Base-by-base conservation (phyloP, 164 flowering plant species). In the Brasenia schreberi region DNA sequence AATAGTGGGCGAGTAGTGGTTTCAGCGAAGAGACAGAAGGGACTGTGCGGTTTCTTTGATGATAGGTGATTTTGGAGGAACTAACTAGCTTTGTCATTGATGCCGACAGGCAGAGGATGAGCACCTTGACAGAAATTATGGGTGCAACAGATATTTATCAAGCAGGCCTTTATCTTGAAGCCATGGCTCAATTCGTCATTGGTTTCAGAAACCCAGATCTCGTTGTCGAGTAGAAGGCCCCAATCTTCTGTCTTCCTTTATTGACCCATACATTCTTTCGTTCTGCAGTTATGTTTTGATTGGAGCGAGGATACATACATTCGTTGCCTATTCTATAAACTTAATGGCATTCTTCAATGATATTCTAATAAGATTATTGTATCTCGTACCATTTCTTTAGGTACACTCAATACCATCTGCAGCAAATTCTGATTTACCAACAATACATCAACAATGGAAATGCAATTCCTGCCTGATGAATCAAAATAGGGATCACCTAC, bases 121-220 rank as follows among this genome's bases (percentile, higher is more conserved):
- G 86, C 43, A 78, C 83, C 58, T 74, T 87, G 6, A 33, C 74
- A 7, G 96, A 90, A 68, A 88, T 90, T 4, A 44, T 87, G 71
- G 78, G 80, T 6, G 84, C 76, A 1, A 67, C 77, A 17, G 72
- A 64, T 66, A 81, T 78, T 52, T 79, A 83, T 71, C 88, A 87
- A 76, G 83, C 78, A 5, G 94, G 90, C 62, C 75, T 86, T 71
- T 89, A 82, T 79, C 89, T 89, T 64, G 82, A 87, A 74, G 85
- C 71, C 12, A 71, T 89, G 9, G 78, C 91, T 63, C 78, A 81
- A 53, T 83, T 89, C 68, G 70, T 83, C 73, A 81, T 82, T 77
- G 93, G 96, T 72, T 84, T 89, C 52, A 73, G 77, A 60, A 82
- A 83, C 65, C 59, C 64, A 3, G 77, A 72, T 7, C 52, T 84